Evolutionary conservation across 139 green algal species (phyloP).

Genomic region (Chlamydomonas sphaeroides): DNA sequence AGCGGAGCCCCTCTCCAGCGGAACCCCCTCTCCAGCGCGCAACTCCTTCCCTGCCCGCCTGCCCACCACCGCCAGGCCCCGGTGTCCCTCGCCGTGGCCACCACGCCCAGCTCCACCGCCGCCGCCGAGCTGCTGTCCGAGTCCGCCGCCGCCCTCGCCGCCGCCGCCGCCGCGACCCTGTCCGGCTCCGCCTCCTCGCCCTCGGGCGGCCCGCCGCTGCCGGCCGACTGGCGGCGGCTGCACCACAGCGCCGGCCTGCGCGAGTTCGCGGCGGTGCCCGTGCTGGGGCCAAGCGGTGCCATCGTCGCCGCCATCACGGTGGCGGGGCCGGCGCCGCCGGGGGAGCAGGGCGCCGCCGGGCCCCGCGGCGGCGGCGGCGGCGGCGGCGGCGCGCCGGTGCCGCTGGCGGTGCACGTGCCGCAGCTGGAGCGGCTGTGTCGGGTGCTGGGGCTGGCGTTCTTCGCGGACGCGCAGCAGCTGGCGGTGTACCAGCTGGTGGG

Average conservation of each 20-base stretch:
- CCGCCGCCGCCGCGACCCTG: too few relatives aligned
- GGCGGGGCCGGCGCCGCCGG: not conserved
- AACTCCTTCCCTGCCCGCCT: too few relatives aligned
- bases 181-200: too few relatives aligned
- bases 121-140: too few relatives aligned
- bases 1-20: too few relatives aligned
- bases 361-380: not conserved
- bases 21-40: too few relatives aligned
- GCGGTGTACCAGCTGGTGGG: not conserved
- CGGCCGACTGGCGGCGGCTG: slow-evolving; percentile 27
- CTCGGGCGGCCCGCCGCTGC: not conserved
- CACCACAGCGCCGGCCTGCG: not conserved
- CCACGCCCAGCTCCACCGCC: too few relatives aligned
- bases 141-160: too few relatives aligned
- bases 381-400: too few relatives aligned
- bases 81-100: too few relatives aligned
- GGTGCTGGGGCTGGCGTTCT: slow-evolving; percentile 26
- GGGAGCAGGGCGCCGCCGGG: too few relatives aligned
- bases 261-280: not conserved
- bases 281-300: not conserved
- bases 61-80: too few relatives aligned
- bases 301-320: not conserved
- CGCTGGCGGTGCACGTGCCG: not conserved
- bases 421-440: not conserved
- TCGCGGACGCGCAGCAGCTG: slow-evolving; percentile 9